Conservation (phyloP, 1,139 yeast genomes). For the Taphrina wiesneri region DNA sequence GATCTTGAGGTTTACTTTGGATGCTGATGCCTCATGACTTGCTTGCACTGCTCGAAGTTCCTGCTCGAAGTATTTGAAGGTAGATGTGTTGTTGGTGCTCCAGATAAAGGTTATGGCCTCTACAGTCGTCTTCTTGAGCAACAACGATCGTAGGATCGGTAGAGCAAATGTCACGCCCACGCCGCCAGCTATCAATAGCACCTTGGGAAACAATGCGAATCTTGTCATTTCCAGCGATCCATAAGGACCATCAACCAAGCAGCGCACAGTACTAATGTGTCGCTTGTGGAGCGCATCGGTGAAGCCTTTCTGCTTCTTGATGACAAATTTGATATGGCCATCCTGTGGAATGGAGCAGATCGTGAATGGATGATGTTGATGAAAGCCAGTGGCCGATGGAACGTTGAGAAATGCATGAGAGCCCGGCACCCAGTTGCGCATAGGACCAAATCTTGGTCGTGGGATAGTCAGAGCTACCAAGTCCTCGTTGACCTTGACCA, state of each 20-base stretch:
- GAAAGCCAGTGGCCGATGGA: slow-evolving; percentile 36
- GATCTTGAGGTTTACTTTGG: neutral
- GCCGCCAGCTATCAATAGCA: slow-evolving; percentile 40
- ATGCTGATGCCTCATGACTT: neutral
- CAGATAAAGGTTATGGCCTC: slow-evolving; percentile 4
- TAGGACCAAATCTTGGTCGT: slow-evolving; percentile 33
- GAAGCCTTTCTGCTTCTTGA: slow-evolving; percentile 40
- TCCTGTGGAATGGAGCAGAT: slow-evolving; percentile 39
- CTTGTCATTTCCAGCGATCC: slow-evolving; percentile 37
- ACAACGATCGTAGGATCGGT: neutral
- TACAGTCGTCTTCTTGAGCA: neutral
- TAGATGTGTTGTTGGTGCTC: neutral
- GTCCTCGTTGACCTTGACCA: slow-evolving; percentile 3
- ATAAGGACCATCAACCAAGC: slow-evolving; percentile 40
- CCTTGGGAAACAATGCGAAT: slow-evolving; percentile 38
- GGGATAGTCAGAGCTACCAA: slow-evolving; percentile 4
- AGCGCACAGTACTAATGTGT: slow-evolving; percentile 36
- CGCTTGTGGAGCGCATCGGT: slow-evolving; percentile 37
- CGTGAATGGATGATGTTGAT: slow-evolving; percentile 40
- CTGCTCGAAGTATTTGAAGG: neutral
- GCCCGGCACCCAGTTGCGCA: slow-evolving; percentile 40
- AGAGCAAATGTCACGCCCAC: slow-evolving; percentile 39
- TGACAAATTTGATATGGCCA: slow-evolving; percentile 37
- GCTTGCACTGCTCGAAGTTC: neutral
- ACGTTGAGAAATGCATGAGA: slow-evolving; percentile 39